Evolutionary conservation across 2,329 filamentous ascomycete species (phyloP).

Genomic region (Fusarium sp.): DNA sequence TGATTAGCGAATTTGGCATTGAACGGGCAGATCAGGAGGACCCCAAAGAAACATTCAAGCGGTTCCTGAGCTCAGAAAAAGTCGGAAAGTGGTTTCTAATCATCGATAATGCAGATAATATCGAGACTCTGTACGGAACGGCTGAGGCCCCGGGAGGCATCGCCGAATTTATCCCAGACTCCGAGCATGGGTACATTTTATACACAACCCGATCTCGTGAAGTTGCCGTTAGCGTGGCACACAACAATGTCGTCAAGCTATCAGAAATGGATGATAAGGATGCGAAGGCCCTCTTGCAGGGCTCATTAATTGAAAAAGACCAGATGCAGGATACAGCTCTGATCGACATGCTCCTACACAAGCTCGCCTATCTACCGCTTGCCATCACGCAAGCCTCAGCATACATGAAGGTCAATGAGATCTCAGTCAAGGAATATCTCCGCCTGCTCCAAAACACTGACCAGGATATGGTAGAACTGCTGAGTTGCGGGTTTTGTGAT

Average conservation of each 20-base stretch:
- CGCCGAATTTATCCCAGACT: slow-evolving; percentile 41
- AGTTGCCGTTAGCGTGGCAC: slow-evolving; percentile 26
- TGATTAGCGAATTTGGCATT: not conserved
- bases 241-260: not conserved
- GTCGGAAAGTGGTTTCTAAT: slow-evolving; percentile 52
- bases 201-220: slow-evolving; percentile 49
- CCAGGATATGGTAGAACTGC: slow-evolving; percentile 33
- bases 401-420: slow-evolving; percentile 48
- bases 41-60: not conserved
- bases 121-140: slow-evolving; percentile 25
- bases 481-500: slow-evolving; percentile 46
- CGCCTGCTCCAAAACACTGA: slow-evolving; percentile 41
- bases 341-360: slow-evolving; percentile 30
- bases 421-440: slow-evolving; percentile 46
- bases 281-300: slow-evolving; percentile 38
- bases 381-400: slow-evolving; percentile 53
- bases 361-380: slow-evolving; percentile 49
- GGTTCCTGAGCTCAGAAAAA: slow-evolving; percentile 39
- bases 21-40: not conserved
- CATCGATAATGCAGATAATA: slow-evolving; percentile 55
- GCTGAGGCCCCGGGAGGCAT: slow-evolving; percentile 15
- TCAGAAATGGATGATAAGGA: slow-evolving; percentile 16
- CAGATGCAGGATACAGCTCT: accelerated
- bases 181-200: slow-evolving; percentile 44
- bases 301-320: not conserved